Evolutionary conservation across 2,329 filamentous ascomycete genomes (phyloP), one percentile per base, ranked within the genome.

Genomic region (Trichoderma sp.): DNA sequence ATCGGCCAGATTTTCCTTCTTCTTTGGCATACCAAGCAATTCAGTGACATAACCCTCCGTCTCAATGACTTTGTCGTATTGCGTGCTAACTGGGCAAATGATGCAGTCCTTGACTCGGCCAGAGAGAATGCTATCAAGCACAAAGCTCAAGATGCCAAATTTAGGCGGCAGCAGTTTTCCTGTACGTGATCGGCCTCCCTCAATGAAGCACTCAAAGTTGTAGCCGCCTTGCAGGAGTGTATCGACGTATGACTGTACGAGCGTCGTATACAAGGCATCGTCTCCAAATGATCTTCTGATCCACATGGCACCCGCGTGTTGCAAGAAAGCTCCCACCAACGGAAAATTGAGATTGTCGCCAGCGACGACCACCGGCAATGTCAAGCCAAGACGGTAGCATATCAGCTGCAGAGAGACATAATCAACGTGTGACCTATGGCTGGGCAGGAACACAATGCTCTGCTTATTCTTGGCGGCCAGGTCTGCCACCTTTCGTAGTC

Each of bases 11-110:
- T 97, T 97, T 77, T 99, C 96, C 77, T 97, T 97, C 76, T 93
- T 93, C 80, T 99, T 99, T 0, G 96, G 96, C 71, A 96, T 91
- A 3, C 96, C 96, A 0, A 99, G 86, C 2, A 99, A 87, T 79
- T 99, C 96, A 40, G 90, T 96, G 56, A 98, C 95, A 76, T 99
- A 99, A 5, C 94, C 96, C 79, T 97, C 94, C 0, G 96, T 97
- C 79, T 99, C 96, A 70, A 99, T 96, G 68, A 99, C 96, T 77
- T 98, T 99, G 84, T 99, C 96, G 77, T 99, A 99, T 78, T 99
- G 96, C 0, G 94, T 97, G 79, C 92, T 96, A 57, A 99, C 96
- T 0, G 96, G 96, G 74, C 95, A 97, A 64, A 99, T 93, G 53
- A 97, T 92, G 37, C 93, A 91, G 79, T 99, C 96, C 58, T 96